Evolutionary conservation across 192 early-diverging fungal genomes (phyloP).

Genomic region (Coemansia guatemalensis): DNA sequence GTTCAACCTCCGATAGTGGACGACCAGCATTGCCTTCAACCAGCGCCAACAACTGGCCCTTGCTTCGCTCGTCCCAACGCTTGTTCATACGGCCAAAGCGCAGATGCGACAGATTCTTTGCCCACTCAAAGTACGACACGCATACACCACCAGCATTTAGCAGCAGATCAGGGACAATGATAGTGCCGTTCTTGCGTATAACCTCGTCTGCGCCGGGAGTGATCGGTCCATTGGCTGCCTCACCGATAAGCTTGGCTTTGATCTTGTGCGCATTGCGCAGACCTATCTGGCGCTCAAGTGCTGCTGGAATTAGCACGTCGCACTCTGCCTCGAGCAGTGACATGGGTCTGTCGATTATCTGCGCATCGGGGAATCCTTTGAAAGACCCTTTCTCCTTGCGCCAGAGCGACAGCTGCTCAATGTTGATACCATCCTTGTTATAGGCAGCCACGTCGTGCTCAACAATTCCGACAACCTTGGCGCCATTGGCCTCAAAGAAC

Average conservation of each 20-base stretch:
- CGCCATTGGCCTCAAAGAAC: slow-evolving; percentile 79
- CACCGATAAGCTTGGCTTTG: slow-evolving; percentile 78
- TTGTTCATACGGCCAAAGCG: slow-evolving; percentile 85
- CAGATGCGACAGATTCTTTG: slow-evolving; percentile 82
- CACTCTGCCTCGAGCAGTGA: slow-evolving; percentile 71
- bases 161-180: slow-evolving; percentile 73
- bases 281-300: slow-evolving; percentile 78
- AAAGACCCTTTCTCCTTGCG: slow-evolving; percentile 66
- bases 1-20: slow-evolving; percentile 67
- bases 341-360: slow-evolving; percentile 59
- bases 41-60: slow-evolving; percentile 63
- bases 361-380: slow-evolving; percentile 61
- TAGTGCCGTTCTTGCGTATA: slow-evolving; percentile 59
- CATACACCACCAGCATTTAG: slow-evolving; percentile 84
- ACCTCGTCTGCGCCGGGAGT: slow-evolving; percentile 73
- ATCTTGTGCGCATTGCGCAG: slow-evolving; percentile 69
- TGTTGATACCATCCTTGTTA: slow-evolving; percentile 62
- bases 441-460: slow-evolving; percentile 70
- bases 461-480: slow-evolving; percentile 72
- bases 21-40: slow-evolving; percentile 79
- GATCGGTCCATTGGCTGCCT: slow-evolving; percentile 80
- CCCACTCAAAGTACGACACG: slow-evolving; percentile 81
- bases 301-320: slow-evolving; percentile 80
- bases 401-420: slow-evolving; percentile 67
- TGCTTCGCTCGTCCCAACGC: slow-evolving; percentile 78